phyloP scores from a whole-genome alignment of 495 filamentous ascomycete genomes.

The Acidiella bohemica region DNA sequence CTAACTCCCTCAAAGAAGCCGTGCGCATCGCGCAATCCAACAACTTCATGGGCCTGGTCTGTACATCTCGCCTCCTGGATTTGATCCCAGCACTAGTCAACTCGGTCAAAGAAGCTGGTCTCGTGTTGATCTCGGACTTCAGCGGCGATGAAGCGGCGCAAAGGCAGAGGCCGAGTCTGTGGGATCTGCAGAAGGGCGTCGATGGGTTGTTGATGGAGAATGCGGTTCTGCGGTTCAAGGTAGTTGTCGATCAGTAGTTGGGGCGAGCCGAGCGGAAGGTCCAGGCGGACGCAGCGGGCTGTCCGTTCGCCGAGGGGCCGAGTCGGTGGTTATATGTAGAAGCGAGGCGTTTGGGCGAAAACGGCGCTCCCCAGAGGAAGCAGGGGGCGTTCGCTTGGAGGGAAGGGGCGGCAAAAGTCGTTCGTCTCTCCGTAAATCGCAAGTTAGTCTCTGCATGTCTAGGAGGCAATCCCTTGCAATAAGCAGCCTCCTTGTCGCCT shows the following conservation, averaged over 20 bases:
- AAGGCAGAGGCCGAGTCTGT: constrained; percentile 34
- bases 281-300: no score
- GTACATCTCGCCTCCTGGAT: constrained; percentile 65
- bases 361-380: not conserved
- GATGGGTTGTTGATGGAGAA: constrained; percentile 77
- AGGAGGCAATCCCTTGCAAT: not conserved
- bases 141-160: constrained; percentile 35
- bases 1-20: constrained; percentile 82
- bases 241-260: constrained; percentile 75
- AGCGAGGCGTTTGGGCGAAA: not conserved
- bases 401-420: not conserved
- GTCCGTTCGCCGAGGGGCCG: no score
- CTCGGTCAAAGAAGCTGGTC: constrained; percentile 83
- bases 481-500: no score
- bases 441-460: not conserved
- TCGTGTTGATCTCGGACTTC: constrained; percentile 85
- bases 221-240: constrained; percentile 81
- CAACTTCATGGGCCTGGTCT: constrained; percentile 96
- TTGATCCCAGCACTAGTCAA: constrained; percentile 85
- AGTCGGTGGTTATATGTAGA: not conserved
- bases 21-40: constrained; percentile 88
- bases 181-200: constrained; percentile 46
- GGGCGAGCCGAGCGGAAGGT: not conserved
- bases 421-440: not conserved
- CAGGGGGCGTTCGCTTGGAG: not conserved